Evolutionary conservation across 2,329 filamentous ascomycete genomes (phyloP), one percentile per base, ranked within the genome.

Genomic region (Dactylonectria estremocensis): DNA sequence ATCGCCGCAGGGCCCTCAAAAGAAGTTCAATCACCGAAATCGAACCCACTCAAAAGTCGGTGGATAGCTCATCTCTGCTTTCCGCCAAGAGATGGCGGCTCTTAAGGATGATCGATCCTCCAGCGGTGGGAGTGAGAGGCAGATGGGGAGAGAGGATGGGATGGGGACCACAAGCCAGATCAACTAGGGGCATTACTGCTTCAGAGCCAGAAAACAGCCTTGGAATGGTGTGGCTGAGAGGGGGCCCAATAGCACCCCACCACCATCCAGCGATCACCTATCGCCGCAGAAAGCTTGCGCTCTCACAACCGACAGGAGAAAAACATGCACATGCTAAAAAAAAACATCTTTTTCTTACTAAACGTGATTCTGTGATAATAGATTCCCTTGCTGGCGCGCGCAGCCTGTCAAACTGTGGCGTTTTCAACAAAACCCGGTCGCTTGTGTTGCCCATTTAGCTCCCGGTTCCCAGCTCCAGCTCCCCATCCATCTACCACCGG

Each of bases 101-200:
- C 33, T 35, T 35, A 35, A 35, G n/a, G n/a, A n/a, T n/a, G n/a
- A 35, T 35, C 33, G 33, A 13, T 35, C 33, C n/a, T 35, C 33
- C 33, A 35, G 33, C 33, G 13, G 33, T 35, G 33, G 33, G 33
- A 35, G 33, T 35, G 33, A 35, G 33, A 35, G 33, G 6, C 33
- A 35, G 33, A 35, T 9, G 33, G 13, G 6, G 33, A 35, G 33
- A 35, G 33, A 35, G 33, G 33, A 35, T 35, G 33, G 33, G 33
- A 9, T n/a, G n/a, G n/a, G n/a, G n/a, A 35, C 33, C 75, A 77
- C 75, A 77, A 77, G 75, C 66, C 73, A 77, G 66, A 73, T 69
- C 61, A 69, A 61, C 66, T 70, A 61, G 66, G 68, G 52, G 45
- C 6, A 14, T 54, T 53, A 33, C 33, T 35, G 33, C 33, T 35